Evolutionary conservation across 2,329 filamentous ascomycete genomes (phyloP).

Genomic region (Chaetomiaceae sp.): DNA sequence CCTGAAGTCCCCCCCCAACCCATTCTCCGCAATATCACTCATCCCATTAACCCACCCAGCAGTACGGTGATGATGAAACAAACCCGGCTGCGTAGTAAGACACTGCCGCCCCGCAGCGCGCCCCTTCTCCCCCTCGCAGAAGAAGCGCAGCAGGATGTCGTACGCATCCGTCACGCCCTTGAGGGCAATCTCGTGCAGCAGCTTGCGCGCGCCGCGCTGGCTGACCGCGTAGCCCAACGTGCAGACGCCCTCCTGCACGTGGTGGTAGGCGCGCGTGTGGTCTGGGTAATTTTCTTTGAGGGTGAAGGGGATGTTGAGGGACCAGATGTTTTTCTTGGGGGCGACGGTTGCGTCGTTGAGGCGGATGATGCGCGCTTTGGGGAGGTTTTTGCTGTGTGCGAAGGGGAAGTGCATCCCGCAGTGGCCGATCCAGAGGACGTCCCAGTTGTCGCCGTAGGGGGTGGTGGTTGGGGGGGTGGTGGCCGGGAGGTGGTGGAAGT

Average conservation of each 20-base stretch:
- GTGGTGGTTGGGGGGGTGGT: constrained; percentile 26
- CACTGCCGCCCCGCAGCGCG: constrained; percentile 34
- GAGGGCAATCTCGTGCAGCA: constrained; percentile 39
- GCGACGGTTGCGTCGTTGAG: constrained; percentile 33
- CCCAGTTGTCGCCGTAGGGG: constrained; percentile 48
- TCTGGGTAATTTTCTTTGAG: constrained; percentile 32
- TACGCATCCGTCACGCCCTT: constrained; percentile 33
- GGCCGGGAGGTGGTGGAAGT: constrained; percentile 19
- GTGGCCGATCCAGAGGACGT: constrained; percentile 46
- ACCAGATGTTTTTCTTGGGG: constrained; percentile 30
- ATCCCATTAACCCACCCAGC: constrained; percentile 31
- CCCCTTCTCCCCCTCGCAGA: constrained; percentile 36
- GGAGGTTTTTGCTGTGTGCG: constrained; percentile 20
- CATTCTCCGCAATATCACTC: constrained; percentile 37
- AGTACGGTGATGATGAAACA: constrained; percentile 44
- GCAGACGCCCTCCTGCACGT: constrained; percentile 38
- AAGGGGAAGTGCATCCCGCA: constrained; percentile 35
- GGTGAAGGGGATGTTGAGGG: constrained; percentile 30
- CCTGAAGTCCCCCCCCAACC: constrained; percentile 25
- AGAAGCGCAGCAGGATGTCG: constrained; percentile 39
- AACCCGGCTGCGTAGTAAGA: constrained; percentile 37
- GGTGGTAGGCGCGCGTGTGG: constrained; percentile 40
- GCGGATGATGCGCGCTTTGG: constrained; percentile 30
- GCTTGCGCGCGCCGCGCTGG: constrained; percentile 35
- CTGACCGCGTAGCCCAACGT: constrained; percentile 39